These are phyloP conservation scores for Daedaleopsis nitida DNA, from an alignment of 768 basidiomycete genomes.

Conservation along the genomic window DNA sequence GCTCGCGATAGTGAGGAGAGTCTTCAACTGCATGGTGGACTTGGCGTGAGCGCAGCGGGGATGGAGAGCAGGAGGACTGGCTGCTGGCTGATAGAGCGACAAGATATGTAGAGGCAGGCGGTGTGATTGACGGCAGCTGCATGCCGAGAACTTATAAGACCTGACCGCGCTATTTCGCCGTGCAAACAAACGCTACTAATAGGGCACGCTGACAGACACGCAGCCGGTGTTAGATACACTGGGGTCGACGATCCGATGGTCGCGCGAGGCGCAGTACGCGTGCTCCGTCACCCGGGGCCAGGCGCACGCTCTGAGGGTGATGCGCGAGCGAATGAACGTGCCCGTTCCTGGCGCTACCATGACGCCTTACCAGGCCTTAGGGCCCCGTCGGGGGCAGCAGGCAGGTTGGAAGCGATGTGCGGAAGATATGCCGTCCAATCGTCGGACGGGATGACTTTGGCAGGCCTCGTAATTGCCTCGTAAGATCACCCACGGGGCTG, in stretches of 20 bases:
- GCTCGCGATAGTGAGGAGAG: conserved; percentile 15
- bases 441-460: no score
- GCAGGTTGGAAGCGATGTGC: neutral
- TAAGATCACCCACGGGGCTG: no score
- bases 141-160: conserved; percentile 6
- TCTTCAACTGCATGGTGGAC: conserved; percentile 17
- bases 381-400: neutral
- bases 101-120: neutral
- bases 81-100: neutral
- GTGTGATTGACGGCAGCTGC: neutral
- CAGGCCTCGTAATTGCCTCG: no score
- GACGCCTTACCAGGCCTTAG: neutral
- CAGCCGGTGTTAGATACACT: neutral
- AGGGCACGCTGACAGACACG: conserved; percentile 6
- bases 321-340: conserved; percentile 4
- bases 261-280: conserved; percentile 13
- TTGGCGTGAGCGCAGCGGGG: neutral
- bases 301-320: neutral
- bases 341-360: neutral
- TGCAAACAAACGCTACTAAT: neutral
- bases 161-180: neutral
- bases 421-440: no score
- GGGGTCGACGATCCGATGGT: conserved; percentile 9
- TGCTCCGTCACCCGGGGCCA: neutral
- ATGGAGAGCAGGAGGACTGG: neutral